phyloP scores from a whole-genome alignment of 768 basidiomycete species.

The Leccinellum rugosiceps region DNA sequence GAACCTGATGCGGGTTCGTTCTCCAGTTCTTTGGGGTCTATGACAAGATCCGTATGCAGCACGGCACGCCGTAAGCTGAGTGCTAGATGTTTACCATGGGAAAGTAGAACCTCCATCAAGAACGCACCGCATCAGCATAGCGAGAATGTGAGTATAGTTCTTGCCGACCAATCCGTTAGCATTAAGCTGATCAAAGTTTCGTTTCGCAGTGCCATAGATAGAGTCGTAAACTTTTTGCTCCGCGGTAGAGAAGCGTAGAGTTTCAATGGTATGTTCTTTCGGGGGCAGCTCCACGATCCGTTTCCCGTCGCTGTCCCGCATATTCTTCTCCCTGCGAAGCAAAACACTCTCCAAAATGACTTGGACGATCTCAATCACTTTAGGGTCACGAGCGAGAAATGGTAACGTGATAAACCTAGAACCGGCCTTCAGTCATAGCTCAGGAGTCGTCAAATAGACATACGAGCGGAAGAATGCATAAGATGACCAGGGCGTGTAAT shows the following conservation, averaged over 20 bases:
- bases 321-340: conserved; percentile 88
- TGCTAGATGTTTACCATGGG: conserved; percentile 5
- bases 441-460: conserved; percentile 17
- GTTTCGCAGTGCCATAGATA: conserved; percentile 76
- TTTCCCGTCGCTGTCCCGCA: conserved; percentile 83
- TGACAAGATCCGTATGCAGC: conserved; percentile 82
- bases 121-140: conserved; percentile 88
- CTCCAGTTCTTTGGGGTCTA: conserved; percentile 45
- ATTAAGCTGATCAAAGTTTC: conserved; percentile 74
- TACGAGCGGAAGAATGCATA: conserved; percentile 88
- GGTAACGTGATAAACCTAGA: conserved; percentile 85
- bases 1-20: conserved; percentile 33
- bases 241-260: conserved; percentile 72
- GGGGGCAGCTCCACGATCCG: conserved; percentile 84
- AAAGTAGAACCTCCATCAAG: background rate
- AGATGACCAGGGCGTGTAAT: conserved; percentile 78
- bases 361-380: conserved; percentile 93
- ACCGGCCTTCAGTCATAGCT: conserved; percentile 2
- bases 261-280: conserved; percentile 75
- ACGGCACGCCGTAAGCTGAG: conserved; percentile 85
- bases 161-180: conserved; percentile 75
- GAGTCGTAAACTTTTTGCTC: conserved; percentile 90
- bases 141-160: conserved; percentile 85
- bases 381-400: conserved; percentile 86
- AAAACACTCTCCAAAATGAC: conserved; percentile 88